Evolutionary conservation across 2,329 filamentous ascomycete species (phyloP), one percentile per base, ranked within the genome.

Genomic region (Penicillium sp.): DNA sequence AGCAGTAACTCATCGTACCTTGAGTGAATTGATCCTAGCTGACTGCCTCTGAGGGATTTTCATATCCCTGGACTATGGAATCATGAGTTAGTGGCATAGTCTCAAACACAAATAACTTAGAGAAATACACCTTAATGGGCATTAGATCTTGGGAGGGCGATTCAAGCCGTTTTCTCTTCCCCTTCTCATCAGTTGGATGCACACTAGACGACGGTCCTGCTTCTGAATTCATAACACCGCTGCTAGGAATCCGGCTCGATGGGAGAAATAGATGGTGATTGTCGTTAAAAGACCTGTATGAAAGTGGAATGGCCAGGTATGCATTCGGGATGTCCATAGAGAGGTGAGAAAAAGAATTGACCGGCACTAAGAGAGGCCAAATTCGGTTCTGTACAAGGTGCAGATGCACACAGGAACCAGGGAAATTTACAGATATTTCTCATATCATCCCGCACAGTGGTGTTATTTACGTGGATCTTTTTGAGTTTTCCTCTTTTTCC

Each of bases 301-400:
- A 11, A n/a, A 25, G 17, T 8, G 2, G 6, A 10, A 4, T 11
- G 3, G 1, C n/a, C 2, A 22, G n/a, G 1, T 2, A n/a, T 22
- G 14, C 11, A 40, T 10, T 2, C 1, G 3, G 5, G 4, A 22
- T 28, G 3, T 4, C n/a, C 4, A 11, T 19, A 17, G 4, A 12
- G 17, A 5, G 2, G 11, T 10, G 4, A 44, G 26, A 31, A 16
- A 12, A 44, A 38, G 5, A 47, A 47, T 26, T 36, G 31, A 6
- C 44, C 19, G 44, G 26, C 10, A 47, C 2, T 2, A 25, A 19
- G 4, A 19, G n/a, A 36, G 16, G 16, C 10, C 3, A 28, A 49
- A 3, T 41, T 1, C n/a, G n/a, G 36, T 38, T 30, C 26, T 49
- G 35, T 49, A 17, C 36, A 49, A 41, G 46, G 35, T 8, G 17